Base-by-base conservation (phyloP, 768 basidiomycete species). In the Termitomyces sp. region DNA sequence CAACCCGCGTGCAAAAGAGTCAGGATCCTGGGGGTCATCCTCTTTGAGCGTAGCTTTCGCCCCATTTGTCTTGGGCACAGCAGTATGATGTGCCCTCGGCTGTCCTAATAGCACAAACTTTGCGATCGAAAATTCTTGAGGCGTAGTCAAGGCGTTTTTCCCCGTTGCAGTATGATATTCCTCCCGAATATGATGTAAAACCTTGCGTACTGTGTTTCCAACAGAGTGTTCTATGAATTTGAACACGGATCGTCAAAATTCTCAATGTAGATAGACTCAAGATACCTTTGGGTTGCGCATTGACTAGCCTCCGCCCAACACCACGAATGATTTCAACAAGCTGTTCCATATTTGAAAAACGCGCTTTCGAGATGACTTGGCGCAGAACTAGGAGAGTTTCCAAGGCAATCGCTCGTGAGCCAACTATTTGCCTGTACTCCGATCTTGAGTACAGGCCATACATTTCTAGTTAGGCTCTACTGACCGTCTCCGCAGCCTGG, bases 281-380 rank as follows among this genome's bases (percentile, higher is more conserved):
- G 42, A 34, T 51, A 95, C 96, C 96, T 85, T 96, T 97, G 12
- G 95, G 94, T 68, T 98, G 95, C 9, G 96, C 94, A 19, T 93
- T 91, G 8, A 90, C 86, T 41, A 99, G 71, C 62, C 82, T 83
- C 61, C 84, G 78, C 4, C 96, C 97, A 10, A 93, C 89, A 47
- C 75, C 75, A 53, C 89, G 85, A 60, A 99, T 87, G 56, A 91
- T 82, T 46, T 80, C 79, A 4, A 94, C 81, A 2, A 98, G 78
- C 61, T 95, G 90, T 42, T 92, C 89, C 64, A 98, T 87, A 63
- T 89, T 92, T 23, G 83, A 84, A 65, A 97, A 97, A 47, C 84
- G 84, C 8, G 92, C 91, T 64, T 85, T 87, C 2, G 94, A 84
- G 16, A 98, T 87, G 60, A 98, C 90, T 64, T 95, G 92, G 31